Base-by-base conservation (phyloP, 192 early-diverging fungal species). In the Coemansia sp. region DNA sequence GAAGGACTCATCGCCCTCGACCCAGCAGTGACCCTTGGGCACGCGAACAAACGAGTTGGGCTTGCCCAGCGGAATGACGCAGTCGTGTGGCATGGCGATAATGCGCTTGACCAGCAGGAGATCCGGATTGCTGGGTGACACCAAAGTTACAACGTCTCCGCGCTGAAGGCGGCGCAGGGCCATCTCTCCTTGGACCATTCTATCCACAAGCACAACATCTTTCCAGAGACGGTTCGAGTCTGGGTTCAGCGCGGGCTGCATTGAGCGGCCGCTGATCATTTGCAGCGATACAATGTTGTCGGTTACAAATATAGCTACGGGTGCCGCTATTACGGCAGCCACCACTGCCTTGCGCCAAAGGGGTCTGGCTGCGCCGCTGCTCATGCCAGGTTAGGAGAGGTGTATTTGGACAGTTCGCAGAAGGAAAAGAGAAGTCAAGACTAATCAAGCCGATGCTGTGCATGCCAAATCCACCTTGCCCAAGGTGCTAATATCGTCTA, bases 1-100 rank as follows among this genome's bases (percentile, higher is more conserved):
- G 71, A 92, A 95, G 40, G 86, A 85, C 72, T 95, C 93, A 71
- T 95, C 93, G 37, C 91, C 90, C 70, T 95, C 94, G 47, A 94
- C 82, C 94, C 94, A 95, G 70, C 89, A 91, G 66, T 95, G 89
- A 10, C 94, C 94, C 66, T 74, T 75, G 32, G 94, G 94, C 13
- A 95, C 77, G 47, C 81, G 80, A 7, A 94, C 73, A 39, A 75
- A 78, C 50, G 78, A 69, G 19, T 72, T 57, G 11, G 73, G 46
- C 16, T 50, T 59, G 52, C 68, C 61, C 42, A 71, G 57, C 13
- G 81, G 84, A 19, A 82, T 67, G 9, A 83, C 69, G 69, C 77
- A 85, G 72, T 97, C 95, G 26, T 93, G 93, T 33, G 88, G 89
- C 59, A 96, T 44, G 2, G 90, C 95, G 30, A 95, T 85, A 61